Percentiles rank a stretch among this genome's conserved stretches.
Evolutionary conservation across 139 green algal species (phyloP).

Genomic region (Raphidocelis subcapitata): DNA sequence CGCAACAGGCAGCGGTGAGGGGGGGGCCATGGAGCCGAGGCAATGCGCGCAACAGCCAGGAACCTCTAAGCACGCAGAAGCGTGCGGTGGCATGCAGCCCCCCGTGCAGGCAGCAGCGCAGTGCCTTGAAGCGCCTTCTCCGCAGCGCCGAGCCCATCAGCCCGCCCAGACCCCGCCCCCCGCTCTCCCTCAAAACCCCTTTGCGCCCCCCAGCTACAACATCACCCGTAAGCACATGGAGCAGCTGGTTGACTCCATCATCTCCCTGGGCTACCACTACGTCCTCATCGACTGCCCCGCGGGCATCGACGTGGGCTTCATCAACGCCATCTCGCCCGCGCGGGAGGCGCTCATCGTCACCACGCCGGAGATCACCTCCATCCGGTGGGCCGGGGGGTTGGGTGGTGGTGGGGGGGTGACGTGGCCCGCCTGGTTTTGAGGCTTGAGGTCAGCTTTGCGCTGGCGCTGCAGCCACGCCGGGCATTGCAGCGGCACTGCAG

Average conservation of each 20-base stretch:
- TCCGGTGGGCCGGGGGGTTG: slow-evolving; percentile 40
- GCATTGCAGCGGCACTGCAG: no score
- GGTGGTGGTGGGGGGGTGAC: no score
- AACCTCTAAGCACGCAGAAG: no score
- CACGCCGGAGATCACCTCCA: slow-evolving; percentile 90
- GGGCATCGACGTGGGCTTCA: slow-evolving; percentile 91
- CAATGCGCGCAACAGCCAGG: no score
- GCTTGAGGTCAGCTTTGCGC: no score
- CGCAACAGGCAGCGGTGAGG: slow-evolving; percentile 56
- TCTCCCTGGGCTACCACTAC: slow-evolving; percentile 79
- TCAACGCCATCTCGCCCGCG: slow-evolving; percentile 86
- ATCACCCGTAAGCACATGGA: slow-evolving; percentile 83
- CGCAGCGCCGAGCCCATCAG: no score
- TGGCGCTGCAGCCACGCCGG: no score
- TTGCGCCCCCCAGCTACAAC: slow-evolving; percentile 59
- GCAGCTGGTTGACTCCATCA: slow-evolving; percentile 75
- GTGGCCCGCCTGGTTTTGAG: no score
- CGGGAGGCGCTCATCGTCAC: slow-evolving; percentile 88
- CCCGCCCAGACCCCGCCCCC: slow-evolving; percentile 35
- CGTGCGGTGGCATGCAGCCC: no score
- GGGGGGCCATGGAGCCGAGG: no score
- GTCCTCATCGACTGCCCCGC: slow-evolving; percentile 84
- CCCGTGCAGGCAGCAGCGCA: no score
- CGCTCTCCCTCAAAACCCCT: slow-evolving; percentile 42
- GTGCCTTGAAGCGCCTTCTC: no score